Percentiles rank a stretch among this genome's conserved stretches.
Conservation (phyloP, 805 yeast species). For the Yamadazyma olivae region DNA sequence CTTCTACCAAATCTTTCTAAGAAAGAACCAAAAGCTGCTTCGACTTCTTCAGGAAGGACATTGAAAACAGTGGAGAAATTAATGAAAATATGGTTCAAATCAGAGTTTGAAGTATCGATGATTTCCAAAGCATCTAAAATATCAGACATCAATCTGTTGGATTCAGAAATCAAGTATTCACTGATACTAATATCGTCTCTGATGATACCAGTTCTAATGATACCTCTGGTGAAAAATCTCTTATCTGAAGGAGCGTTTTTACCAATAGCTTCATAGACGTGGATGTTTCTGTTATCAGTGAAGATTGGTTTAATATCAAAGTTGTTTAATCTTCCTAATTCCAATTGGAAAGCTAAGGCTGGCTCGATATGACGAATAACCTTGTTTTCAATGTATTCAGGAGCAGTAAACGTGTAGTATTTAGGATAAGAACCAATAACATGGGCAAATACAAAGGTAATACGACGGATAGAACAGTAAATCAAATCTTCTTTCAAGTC, state of each 20-base stretch:
- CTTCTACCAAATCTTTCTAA: conserved; percentile 96
- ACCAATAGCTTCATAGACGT: conserved; percentile 94
- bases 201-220: conserved; percentile 92
- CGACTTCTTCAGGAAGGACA: conserved; percentile 92
- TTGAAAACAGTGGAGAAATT: conserved; percentile 96
- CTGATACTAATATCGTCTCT: conserved; percentile 90
- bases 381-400: conserved; percentile 79
- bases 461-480: conserved; percentile 79
- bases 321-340: conserved; percentile 89
- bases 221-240: conserved; percentile 96
- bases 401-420: conserved; percentile 93
- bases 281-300: conserved; percentile 96
- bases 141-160: conserved; percentile 93
- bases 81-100: conserved; percentile 94
- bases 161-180: conserved; percentile 93
- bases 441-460: conserved; percentile 86
- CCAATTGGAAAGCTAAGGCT: conserved; percentile 95
- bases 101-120: conserved; percentile 91
- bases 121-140: conserved; percentile 93
- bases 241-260: conserved; percentile 91
- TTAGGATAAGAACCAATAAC: conserved; percentile 86
- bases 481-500: conserved; percentile 69
- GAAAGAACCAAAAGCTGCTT: conserved; percentile 96
- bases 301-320: conserved; percentile 92
- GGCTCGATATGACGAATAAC: conserved; percentile 98